These are phyloP conservation scores for Dissoconium aciculare DNA, from an alignment of 2,329 filamentous ascomycete genomes.

Conservation along the genomic window DNA sequence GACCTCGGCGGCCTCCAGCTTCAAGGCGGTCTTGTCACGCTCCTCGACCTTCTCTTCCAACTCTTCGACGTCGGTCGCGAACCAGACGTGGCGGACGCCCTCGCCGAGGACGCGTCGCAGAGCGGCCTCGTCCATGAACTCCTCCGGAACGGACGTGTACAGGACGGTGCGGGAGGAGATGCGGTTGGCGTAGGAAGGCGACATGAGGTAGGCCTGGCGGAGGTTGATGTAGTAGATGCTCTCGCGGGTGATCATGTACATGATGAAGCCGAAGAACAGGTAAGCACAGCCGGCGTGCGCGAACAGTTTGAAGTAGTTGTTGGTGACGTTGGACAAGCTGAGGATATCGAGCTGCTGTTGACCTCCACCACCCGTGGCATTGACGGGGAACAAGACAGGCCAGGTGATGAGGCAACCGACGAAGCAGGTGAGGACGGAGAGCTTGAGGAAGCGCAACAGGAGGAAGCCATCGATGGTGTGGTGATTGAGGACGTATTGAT, in stretches of 20 bases:
- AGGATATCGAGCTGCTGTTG: slow-evolving; percentile 58
- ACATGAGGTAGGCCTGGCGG: slow-evolving; percentile 80
- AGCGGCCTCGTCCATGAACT: slow-evolving; percentile 62
- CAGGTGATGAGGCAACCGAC: slow-evolving; percentile 73
- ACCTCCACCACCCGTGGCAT: slow-evolving; percentile 60
- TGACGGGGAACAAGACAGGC: slow-evolving; percentile 79
- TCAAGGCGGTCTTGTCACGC: slow-evolving; percentile 63
- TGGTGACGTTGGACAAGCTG: slow-evolving; percentile 57
- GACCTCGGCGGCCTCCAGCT: slow-evolving; percentile 75
- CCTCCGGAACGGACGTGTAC: slow-evolving; percentile 66
- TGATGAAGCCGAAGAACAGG: slow-evolving; percentile 72
- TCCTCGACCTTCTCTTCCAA: slow-evolving; percentile 70
- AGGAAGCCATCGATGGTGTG: slow-evolving; percentile 87
- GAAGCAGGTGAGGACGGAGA: slow-evolving; percentile 62
- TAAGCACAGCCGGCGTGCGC: slow-evolving; percentile 70
- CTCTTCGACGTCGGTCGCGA: slow-evolving; percentile 60
- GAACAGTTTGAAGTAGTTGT: slow-evolving; percentile 51
- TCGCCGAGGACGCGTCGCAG: slow-evolving; percentile 68
- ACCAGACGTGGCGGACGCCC: slow-evolving; percentile 70
- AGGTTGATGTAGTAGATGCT: slow-evolving; percentile 81
- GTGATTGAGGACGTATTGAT: slow-evolving; percentile 73
- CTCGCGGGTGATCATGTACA: slow-evolving; percentile 78
- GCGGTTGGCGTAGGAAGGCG: slow-evolving; percentile 67
- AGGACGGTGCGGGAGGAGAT: slow-evolving; percentile 84
- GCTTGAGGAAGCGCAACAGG: slow-evolving; percentile 74